Evolutionary conservation across 2,329 filamentous ascomycete species (phyloP).

Genomic region (Geosmithia flava): DNA sequence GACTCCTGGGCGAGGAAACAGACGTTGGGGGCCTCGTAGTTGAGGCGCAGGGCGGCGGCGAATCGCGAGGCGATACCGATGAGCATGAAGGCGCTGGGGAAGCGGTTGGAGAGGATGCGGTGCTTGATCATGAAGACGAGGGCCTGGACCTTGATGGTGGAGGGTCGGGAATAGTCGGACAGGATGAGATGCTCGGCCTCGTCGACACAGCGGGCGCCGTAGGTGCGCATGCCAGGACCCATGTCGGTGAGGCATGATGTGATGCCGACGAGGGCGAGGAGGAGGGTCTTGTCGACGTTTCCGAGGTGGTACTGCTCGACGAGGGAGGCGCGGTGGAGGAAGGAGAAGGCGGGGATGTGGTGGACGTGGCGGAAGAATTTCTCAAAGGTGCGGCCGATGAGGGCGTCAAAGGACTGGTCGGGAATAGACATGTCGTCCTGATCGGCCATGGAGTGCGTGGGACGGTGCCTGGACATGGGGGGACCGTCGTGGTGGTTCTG

Average conservation of each 20-base stretch:
- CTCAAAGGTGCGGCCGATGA: slow-evolving; percentile 40
- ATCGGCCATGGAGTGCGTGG: slow-evolving; percentile 12
- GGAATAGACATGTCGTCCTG: slow-evolving; percentile 14
- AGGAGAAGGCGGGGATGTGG: slow-evolving; percentile 46
- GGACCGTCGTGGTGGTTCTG: slow-evolving; percentile 8
- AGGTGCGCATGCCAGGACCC: slow-evolving; percentile 36
- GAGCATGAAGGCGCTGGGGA: slow-evolving; percentile 31
- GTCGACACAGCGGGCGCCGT: slow-evolving; percentile 40
- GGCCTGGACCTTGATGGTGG: slow-evolving; percentile 41
- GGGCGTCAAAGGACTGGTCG: slow-evolving; percentile 32
- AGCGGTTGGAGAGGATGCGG: slow-evolving; percentile 27
- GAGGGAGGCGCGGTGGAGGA: slow-evolving; percentile 44
- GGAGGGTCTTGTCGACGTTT: slow-evolving; percentile 39
- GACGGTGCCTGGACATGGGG: slow-evolving; percentile 17
- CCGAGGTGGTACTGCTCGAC: slow-evolving; percentile 47
- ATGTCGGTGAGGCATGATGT: slow-evolving; percentile 43
- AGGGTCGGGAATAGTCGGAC: slow-evolving; percentile 39
- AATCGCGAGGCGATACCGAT: slow-evolving; percentile 28
- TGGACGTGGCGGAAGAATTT: slow-evolving; percentile 47
- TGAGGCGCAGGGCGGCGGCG: slow-evolving; percentile 27
- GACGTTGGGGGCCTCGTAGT: slow-evolving; percentile 26
- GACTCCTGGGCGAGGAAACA: slow-evolving; percentile 28
- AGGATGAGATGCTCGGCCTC: slow-evolving; percentile 41
- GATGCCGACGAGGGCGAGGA: slow-evolving; percentile 42
- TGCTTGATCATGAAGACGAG: slow-evolving; percentile 31